Evolutionary conservation across 1,284 basidiomycete species (phyloP), one percentile per base, ranked within the genome.

Genomic region (Heimioporus punctisporus): DNA sequence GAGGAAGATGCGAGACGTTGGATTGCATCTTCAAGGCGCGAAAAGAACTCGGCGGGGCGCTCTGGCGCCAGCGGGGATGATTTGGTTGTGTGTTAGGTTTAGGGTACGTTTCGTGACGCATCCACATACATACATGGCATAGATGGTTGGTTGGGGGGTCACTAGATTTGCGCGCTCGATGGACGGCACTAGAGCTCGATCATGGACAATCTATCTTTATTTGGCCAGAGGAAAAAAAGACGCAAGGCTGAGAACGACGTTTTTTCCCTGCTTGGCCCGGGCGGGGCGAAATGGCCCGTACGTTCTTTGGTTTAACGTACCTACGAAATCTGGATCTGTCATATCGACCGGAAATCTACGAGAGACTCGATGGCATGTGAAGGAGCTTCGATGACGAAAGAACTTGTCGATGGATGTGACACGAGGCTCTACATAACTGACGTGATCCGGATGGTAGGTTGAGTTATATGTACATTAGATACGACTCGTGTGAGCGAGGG

Each of bases 291-390:
- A 19, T 34, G 31, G 6, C 31, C 12, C 19, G 31, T 34, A 15
- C 31, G 14, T 34, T 19, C 31, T 15, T n/a, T 9, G 40, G 34
- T 26, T 48, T 48, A 42, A 64, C 54, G 55, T 56, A 52, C 51
- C 39, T 5, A 25, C 34, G 21, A 26, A 24, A n/a, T 19, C 31
- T 37, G 23, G 26, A n/a, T 19, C 31, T 37, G 23, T 34, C 27
- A 19, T 46, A 58, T 53, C 64, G 52, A 47, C 46, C 57, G 64
- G 56, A 14, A 54, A 66, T 56, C 64, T 66, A 66, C 59, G 65
- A 53, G 46, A 43, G 27, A 31, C 9, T 17, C 19, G 31, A 27
- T 64, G 50, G 40, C 56, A 52, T 62, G 51, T 26, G 61, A 64
- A 52, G 25, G 52, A 40, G 43, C 42, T 23, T n/a, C 2, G 46